Evolutionary conservation across 2,329 filamentous ascomycete species (phyloP).

Genomic region (Leptographium galeiforme): DNA sequence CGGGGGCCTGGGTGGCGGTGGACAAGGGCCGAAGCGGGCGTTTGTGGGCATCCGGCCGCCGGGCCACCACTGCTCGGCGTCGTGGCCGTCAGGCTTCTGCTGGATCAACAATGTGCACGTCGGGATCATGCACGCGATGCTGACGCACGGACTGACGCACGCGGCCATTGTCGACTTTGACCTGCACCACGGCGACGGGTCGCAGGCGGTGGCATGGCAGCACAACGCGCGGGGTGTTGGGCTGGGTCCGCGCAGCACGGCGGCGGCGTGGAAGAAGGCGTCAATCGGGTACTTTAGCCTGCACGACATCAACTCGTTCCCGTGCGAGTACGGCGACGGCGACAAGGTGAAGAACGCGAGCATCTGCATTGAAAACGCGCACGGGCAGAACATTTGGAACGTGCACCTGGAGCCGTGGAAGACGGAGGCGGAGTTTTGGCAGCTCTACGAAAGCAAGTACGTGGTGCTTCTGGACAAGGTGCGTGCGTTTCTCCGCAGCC

Average conservation of each 20-base stretch:
- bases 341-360: slow-evolving; percentile 92
- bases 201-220: slow-evolving; percentile 83
- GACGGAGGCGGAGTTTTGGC: slow-evolving; percentile 74
- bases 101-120: slow-evolving; percentile 99
- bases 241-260: slow-evolving; percentile 28
- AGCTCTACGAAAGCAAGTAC: slow-evolving; percentile 71
- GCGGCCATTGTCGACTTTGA: slow-evolving; percentile 90
- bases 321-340: slow-evolving; percentile 85
- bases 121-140: slow-evolving; percentile 80
- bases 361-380: slow-evolving; percentile 84
- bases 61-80: slow-evolving; percentile 86
- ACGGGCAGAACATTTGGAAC: slow-evolving; percentile 92
- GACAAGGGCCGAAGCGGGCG: slow-evolving; percentile 41
- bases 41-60: slow-evolving; percentile 90
- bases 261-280: slow-evolving; percentile 64
- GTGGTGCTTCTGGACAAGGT: slow-evolving; percentile 66
- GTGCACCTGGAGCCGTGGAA: slow-evolving; percentile 86
- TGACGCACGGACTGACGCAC: slow-evolving; percentile 77
- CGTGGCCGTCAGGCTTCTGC: slow-evolving; percentile 87
- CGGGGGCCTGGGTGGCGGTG: slow-evolving; percentile 5
- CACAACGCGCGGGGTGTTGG: slow-evolving; percentile 60
- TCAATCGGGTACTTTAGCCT: slow-evolving; percentile 92
- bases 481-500: slow-evolving; percentile 57
- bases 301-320: slow-evolving; percentile 97
- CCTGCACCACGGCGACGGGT: slow-evolving; percentile 88